Evolutionary conservation across 768 basidiomycete genomes (phyloP), one percentile per base, ranked within the genome.

Genomic region (Daedaleopsis sinensis): DNA sequence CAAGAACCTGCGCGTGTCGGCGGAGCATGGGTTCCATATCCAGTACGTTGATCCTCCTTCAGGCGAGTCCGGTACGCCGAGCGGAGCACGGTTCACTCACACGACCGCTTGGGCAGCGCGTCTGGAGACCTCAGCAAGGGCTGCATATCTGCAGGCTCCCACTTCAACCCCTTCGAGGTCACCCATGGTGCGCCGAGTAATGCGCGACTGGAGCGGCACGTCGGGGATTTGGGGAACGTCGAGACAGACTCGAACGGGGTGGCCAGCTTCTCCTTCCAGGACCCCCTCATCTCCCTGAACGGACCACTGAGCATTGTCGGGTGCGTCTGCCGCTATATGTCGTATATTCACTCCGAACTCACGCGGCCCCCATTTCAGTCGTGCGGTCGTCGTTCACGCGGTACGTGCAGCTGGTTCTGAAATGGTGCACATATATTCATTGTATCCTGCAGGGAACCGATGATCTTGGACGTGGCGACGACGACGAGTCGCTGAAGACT

Each of bases 201-300:
- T 55, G 52, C 39, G 18, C 39, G 18, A 18, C 39, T 70, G 13
- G 76, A 78, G 47, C 79, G 91, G 59, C 92, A 93, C 72, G 85
- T 89, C 32, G 92, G 92, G 0, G 88, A 90, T 66, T 70, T 90
- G 63, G 92, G 92, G 6, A 93, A 94, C 69, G 84, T 94, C 69
- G 66, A 82, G 67, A 80, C 83, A 50, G 82, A 94, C 69, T 74
- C 72, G 19, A 65, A 74, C 37, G 93, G 91, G 50, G 76, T 75
- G 18, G 88, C 87, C 13, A 72, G 69, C 11, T 79, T 93, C 71
- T 78, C 75, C 18, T 78, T 93, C 66, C 74, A 80, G 52, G 91
- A 93, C 71, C 65, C 70, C 27, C 61, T 81, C 36, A 83, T 93
- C 55, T 85, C 88, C 46, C 80, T 93, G 58, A 86, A 86, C 63